A percentile compares a stretch with the other conserved stretches of the same genome.
Evolutionary conservation across 495 filamentous ascomycete species (phyloP).

Genomic region (Annulohypoxylon stygium): DNA sequence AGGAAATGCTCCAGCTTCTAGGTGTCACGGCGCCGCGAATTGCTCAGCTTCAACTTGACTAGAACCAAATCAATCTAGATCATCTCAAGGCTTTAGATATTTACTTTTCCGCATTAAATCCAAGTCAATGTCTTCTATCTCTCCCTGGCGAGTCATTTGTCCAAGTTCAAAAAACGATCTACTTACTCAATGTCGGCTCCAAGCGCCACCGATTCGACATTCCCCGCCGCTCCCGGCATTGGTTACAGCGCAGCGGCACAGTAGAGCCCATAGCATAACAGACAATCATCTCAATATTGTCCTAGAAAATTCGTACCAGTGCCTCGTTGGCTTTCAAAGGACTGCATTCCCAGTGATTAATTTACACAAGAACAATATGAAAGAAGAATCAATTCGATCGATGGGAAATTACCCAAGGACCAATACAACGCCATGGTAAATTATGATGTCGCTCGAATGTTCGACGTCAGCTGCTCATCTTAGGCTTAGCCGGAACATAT

Average conservation of each 20-base stretch:
- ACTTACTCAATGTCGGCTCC: not conserved
- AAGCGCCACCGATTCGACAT: not conserved
- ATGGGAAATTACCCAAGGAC: conserved; percentile 10
- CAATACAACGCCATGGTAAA: conserved; percentile 2
- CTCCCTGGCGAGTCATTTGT: not conserved
- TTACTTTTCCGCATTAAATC: not conserved
- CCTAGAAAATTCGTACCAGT: not conserved
- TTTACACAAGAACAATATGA: not conserved
- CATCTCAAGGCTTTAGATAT: not conserved
- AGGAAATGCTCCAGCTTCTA: not conserved
- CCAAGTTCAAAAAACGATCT: not conserved
- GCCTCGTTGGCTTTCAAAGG: not conserved
- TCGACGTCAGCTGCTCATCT: conserved; percentile 20
- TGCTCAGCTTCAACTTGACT: not conserved
- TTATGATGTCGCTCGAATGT: conserved; percentile 8
- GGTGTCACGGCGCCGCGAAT: not conserved
- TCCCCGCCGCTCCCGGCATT: not conserved
- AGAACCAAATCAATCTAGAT: not conserved
- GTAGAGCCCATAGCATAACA: conserved; percentile 15
- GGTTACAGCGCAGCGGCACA: conserved; percentile 8
- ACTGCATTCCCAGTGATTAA: not conserved
- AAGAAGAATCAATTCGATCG: conserved; percentile 21
- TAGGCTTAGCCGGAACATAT: conserved; percentile 1
- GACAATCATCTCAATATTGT: not conserved
- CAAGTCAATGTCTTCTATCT: not conserved